phyloP scores from a whole-genome alignment of 2,329 filamentous ascomycete genomes.

The Aspergillus spinulosporus region DNA sequence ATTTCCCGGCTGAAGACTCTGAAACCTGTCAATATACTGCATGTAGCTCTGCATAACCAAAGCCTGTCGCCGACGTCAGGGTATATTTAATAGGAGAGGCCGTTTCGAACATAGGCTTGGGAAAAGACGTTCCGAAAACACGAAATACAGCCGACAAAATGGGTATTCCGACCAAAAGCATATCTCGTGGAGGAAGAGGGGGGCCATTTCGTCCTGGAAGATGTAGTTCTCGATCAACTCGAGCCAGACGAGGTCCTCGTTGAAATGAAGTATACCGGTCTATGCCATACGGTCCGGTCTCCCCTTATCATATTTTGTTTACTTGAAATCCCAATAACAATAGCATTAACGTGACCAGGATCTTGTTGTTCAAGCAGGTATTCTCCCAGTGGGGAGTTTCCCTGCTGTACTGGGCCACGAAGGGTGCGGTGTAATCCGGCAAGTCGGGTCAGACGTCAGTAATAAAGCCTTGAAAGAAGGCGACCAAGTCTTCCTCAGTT shows the following conservation, averaged over 20 bases:
- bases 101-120: no score
- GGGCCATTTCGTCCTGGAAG: constrained; percentile 20
- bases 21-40: not conserved
- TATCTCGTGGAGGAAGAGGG: constrained; percentile 9
- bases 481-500: constrained; percentile 33
- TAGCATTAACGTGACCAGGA: constrained; percentile 20
- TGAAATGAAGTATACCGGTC: constrained; percentile 38
- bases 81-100: not conserved
- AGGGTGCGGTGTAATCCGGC: constrained; percentile 19
- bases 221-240: constrained; percentile 31
- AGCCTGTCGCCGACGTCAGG: not conserved
- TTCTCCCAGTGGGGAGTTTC: constrained; percentile 26
- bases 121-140: not conserved
- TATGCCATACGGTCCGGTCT: constrained; percentile 34
- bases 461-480: constrained; percentile 23
- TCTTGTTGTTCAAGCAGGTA: constrained; percentile 29
- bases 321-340: not conserved
- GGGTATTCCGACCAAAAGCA: constrained; percentile 2
- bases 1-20: not conserved
- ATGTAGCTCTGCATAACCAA: not conserved
- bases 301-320: no score
- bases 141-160: not conserved
- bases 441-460: not conserved
- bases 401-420: constrained; percentile 32
- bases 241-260: constrained; percentile 35